These are phyloP conservation scores for Coprinopsis sp. DNA, from an alignment of 768 basidiomycete genomes.

Conservation along the genomic window DNA sequence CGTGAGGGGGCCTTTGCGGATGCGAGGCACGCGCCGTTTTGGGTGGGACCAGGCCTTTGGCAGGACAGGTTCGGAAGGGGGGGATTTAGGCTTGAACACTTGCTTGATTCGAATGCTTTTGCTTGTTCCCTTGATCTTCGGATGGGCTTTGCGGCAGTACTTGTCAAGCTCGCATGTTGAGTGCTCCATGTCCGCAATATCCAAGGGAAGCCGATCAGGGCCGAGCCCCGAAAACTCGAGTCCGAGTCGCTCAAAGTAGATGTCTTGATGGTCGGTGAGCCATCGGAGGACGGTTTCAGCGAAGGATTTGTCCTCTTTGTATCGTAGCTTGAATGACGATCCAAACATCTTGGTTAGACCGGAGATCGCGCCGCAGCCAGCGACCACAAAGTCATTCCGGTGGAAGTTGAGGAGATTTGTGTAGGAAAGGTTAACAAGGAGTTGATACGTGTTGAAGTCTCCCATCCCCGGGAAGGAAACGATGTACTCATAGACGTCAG, in stretches of 20 bases:
- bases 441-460: conserved; percentile 70
- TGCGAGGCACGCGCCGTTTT: conserved; percentile 36
- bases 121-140: conserved; percentile 34
- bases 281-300: conserved; percentile 61
- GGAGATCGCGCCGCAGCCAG: conserved; percentile 61
- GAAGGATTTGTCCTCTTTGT: conserved; percentile 27
- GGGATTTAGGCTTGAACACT: conserved; percentile 26
- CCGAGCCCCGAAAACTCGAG: conserved; percentile 50
- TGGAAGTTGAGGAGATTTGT: conserved; percentile 55
- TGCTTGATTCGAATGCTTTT: conserved; percentile 34
- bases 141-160: conserved; percentile 58
- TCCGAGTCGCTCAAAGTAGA: conserved; percentile 59
- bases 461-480: conserved; percentile 65
- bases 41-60: conserved; percentile 56
- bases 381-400: conserved; percentile 63
- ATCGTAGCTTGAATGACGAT: conserved; percentile 27
- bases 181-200: conserved; percentile 73
- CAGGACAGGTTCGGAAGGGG: conserved; percentile 26
- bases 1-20: conserved; percentile 32
- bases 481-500: conserved; percentile 59
- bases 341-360: conserved; percentile 71
- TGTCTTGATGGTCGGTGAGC: conserved; percentile 53
- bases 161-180: conserved; percentile 77
- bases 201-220: conserved; percentile 44
- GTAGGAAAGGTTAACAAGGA: conserved; percentile 57